Base-by-base conservation (phyloP, 129 eudicot genomes). In the Flaveria trinervia region DNA sequence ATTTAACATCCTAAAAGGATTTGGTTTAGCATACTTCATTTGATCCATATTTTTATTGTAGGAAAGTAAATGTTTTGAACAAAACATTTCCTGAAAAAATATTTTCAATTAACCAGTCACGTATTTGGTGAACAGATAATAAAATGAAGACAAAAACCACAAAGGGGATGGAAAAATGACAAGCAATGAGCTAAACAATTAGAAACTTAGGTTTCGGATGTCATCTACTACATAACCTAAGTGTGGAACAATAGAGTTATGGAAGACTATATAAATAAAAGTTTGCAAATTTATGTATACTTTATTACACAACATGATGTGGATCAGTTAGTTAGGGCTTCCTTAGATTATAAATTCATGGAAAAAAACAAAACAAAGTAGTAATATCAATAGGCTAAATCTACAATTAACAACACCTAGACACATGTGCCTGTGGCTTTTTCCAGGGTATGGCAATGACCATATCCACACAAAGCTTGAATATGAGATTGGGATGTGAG, bases 111-210 rank as follows among this genome's bases (percentile, higher is more conserved):
- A 16, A 17, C 48, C 16, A 14, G 26, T 43, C 33, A 11, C 16
- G 3, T 1, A 17, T 43, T 68, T 1, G 1, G 28, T 43, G 17
- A 43, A 12, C 50, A 68, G 20, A 68, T 8, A 7, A 41, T 68
- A n/a, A 68, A n/a, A n/a, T 68, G 72, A n/a, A 66, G 14, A 66
- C 48, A 66, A 14, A 5, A 15, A 51, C 56, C 56, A 51, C 20
- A 51, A 8, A 14, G 1, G 49, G 71, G 25, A 45, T 9, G 49
- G 14, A 8, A 45, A 1, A 2, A 9, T 8, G 49, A 66, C 1
- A 23, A 66, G 9, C 17, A 39, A 39, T 66, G 71, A 66, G 71
- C 71, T 66, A 20, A 26, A 66, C 15, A 36, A 30, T n/a, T 16
- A 39, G 43, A 66, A 51, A 51, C 56, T 14, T 51, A 51, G 56